Conservation (phyloP, 2,329 filamentous ascomycete genomes). For the Fusarium abutilonis region DNA sequence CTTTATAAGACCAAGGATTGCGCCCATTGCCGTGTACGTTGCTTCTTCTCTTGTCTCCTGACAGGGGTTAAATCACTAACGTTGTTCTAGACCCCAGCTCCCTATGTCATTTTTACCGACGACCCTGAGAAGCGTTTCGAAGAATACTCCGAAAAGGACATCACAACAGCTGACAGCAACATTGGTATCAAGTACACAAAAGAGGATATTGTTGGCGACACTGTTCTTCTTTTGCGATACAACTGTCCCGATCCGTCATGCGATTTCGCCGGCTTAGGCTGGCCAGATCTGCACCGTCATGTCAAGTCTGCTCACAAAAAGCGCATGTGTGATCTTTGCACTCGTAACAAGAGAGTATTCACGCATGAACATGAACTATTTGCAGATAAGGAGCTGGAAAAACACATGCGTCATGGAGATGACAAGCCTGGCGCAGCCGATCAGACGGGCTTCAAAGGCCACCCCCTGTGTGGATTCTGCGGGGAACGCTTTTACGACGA, state of each 20-base stretch:
- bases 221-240: slow-evolving; percentile 85
- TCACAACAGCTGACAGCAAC: slow-evolving; percentile 81
- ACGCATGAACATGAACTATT: slow-evolving; percentile 98
- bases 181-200: slow-evolving; percentile 93
- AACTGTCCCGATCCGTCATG: slow-evolving; percentile 89
- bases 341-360: slow-evolving; percentile 96
- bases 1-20: slow-evolving; percentile 97
- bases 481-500: slow-evolving; percentile 92
- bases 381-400: slow-evolving; percentile 79
- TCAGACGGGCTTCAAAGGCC: slow-evolving; percentile 95
- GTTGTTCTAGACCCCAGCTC: slow-evolving; percentile 67
- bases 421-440: slow-evolving; percentile 88
- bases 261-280: slow-evolving; percentile 79
- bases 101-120: slow-evolving; percentile 92
- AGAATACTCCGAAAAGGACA: slow-evolving; percentile 79
- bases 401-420: slow-evolving; percentile 90
- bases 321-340: slow-evolving; percentile 90
- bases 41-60: background rate
- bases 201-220: slow-evolving; percentile 90
- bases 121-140: slow-evolving; percentile 83
- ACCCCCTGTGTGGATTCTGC: slow-evolving; percentile 95
- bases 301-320: slow-evolving; percentile 85
- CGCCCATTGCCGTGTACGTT: slow-evolving; percentile 86
- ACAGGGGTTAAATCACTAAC: slow-evolving; percentile 31
- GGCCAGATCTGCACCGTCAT: slow-evolving; percentile 72